These are phyloP conservation scores for Fusarium zealandicum DNA, from an alignment of 2,329 filamentous ascomycete species.

Conservation along the genomic window DNA sequence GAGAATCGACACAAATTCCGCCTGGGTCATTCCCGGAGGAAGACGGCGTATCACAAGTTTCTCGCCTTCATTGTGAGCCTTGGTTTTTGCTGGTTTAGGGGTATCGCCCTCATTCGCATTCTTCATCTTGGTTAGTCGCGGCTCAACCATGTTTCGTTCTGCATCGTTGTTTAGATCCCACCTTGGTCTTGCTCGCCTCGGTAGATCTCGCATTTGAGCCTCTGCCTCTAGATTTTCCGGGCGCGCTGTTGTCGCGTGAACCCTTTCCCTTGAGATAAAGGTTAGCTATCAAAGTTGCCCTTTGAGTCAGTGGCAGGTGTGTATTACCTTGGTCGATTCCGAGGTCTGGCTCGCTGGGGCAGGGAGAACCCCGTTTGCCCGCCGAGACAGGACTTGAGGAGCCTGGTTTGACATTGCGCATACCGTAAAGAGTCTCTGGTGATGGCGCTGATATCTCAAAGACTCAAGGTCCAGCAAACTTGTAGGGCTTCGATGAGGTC, in stretches of 20 bases:
- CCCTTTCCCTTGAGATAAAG: constrained; percentile 35
- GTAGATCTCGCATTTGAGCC: constrained; percentile 40
- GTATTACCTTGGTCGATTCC: constrained; percentile 43
- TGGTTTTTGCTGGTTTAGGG: constrained; percentile 44
- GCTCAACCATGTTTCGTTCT: constrained; percentile 4
- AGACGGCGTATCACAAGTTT: constrained; percentile 87
- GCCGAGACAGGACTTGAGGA: constrained; percentile 48
- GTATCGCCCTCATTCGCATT: constrained; percentile 41
- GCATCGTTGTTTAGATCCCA: constrained; percentile 22
- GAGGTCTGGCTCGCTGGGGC: constrained; percentile 36
- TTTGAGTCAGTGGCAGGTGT: constrained; percentile 9
- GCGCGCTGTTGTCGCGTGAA: constrained; percentile 33
- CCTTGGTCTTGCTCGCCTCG: constrained; percentile 43
- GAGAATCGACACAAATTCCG: constrained; percentile 75
- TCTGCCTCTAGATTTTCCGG: constrained; percentile 38
- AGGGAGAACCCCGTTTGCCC: constrained; percentile 45
- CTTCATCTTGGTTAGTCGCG: constrained; percentile 33
- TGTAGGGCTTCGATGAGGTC: constrained; percentile 41
- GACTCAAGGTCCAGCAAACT: constrained; percentile 24
- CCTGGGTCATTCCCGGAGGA: constrained; percentile 81
- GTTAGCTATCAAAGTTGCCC: constrained; percentile 25
- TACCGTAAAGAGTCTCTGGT: constrained; percentile 35
- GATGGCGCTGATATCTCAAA: constrained; percentile 28
- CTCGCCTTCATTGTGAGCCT: constrained; percentile 61
- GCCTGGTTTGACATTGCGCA: constrained; percentile 49